Base-by-base conservation (phyloP, 768 basidiomycete species). In the Gyrodon lividus region DNA sequence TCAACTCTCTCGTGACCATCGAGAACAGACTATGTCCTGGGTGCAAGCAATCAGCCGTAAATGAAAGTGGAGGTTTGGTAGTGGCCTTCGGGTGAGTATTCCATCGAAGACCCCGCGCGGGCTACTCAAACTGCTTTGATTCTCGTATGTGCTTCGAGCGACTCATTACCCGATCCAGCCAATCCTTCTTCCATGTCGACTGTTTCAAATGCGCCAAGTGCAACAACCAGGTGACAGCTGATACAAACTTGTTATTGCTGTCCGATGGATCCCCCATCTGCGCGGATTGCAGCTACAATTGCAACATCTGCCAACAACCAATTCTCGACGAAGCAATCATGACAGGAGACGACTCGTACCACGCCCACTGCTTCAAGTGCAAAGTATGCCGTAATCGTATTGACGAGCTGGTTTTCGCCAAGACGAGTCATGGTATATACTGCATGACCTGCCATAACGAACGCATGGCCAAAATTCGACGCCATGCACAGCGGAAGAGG, bases 241-340 rank as follows among this genome's bases (percentile, higher is more conserved):
- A 98, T 70, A 97, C 96, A 22, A 98, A 97, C 72, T 80, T 99
- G n/a, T 80, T 98, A 31, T 77, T 99, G 10, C 83, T 99, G 45
- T 95, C 94, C 28, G 96, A 99, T 71, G 97, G 97, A 20, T 92
- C 89, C n/a, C 97, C 97, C 34, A 94, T 99, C 44, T 95, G 91
- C 65, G 84, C 89, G 38, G 85, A 89, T 61, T 96, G 93, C 75
- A 92, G 92, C 4, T 96, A 96, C 74, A 86, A 86, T 61, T 99
- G 97, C 78, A 96, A 88, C 64, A 87, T 98, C 51, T 99, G 97
- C 74, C 85, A 86, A 41, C 83, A 84, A 50, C 91, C 94, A 40
- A 99, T 99, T 58, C 86, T 95, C 50, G 95, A 99, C 73, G 97
- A 99, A 66, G 97, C 97, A 9, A 98, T 98, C 69, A 98, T 99